Evolutionary conservation across 2,329 filamentous ascomycete species (phyloP).

Genomic region (Trichoderma sp.): DNA sequence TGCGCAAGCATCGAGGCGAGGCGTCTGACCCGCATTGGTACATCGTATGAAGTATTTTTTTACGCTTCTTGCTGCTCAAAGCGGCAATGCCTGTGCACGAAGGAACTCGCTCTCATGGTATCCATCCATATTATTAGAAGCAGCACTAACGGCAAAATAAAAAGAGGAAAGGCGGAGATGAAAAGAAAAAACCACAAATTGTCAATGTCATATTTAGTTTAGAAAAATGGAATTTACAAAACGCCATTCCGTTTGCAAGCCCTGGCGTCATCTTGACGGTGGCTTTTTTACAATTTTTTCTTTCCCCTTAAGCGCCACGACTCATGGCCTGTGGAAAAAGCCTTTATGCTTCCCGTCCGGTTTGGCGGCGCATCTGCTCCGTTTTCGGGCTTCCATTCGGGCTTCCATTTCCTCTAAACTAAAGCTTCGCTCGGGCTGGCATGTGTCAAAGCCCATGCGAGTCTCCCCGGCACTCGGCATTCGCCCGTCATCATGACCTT

Average conservation of each 20-base stretch:
- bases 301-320: slow-evolving; percentile 11
- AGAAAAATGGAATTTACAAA: background rate
- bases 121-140: background rate
- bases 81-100: background rate
- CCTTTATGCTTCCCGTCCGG: background rate
- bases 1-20: background rate
- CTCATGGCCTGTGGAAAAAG: background rate
- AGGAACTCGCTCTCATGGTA: background rate
- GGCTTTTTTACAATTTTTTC: background rate
- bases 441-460: slow-evolving; percentile 3
- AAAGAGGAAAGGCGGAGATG: background rate
- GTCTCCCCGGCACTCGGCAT: slow-evolving; percentile 1
- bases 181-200: background rate
- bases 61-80: background rate
- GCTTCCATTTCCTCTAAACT: slow-evolving; percentile 3
- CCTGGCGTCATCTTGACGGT: slow-evolving; percentile 16
- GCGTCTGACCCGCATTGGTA: background rate
- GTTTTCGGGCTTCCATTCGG: slow-evolving; percentile 21
- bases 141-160: background rate
- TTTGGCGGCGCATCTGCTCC: background rate
- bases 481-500: background rate
- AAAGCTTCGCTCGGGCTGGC: background rate
- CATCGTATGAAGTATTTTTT: background rate
- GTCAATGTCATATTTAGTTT: background rate
- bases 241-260: slow-evolving; percentile 1